phyloP scores from a whole-genome alignment of 768 basidiomycete species.

The Kwoniella sp. region DNA sequence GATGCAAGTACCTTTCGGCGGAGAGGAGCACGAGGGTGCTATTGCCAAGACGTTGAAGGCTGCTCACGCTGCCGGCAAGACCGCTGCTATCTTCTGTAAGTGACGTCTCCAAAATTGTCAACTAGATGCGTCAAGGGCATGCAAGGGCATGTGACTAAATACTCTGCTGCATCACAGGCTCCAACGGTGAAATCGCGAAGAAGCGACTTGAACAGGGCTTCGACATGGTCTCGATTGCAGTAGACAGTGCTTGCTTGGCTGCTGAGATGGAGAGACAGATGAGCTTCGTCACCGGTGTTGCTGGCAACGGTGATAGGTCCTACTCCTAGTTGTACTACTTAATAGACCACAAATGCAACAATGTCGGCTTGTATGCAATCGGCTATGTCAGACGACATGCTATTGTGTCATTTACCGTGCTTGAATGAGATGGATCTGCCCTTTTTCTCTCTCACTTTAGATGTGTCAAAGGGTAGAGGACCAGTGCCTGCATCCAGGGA shows the following conservation, averaged over 20 bases:
- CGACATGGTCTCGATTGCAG: constrained; percentile 50
- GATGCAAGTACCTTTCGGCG: constrained; percentile 48
- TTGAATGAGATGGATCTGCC: too few species aligned
- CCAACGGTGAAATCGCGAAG: constrained; percentile 41
- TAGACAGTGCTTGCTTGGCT: constrained; percentile 21
- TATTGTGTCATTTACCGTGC: too few species aligned
- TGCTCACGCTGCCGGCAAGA: constrained; percentile 53
- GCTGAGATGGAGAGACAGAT: constrained; percentile 27
- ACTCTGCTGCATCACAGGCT: too few species aligned
- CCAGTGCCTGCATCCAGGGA: too few species aligned
- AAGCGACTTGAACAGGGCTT: constrained; percentile 48
- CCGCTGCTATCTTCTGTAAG: constrained; percentile 55
- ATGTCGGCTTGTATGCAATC: too few species aligned
- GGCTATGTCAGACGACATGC: too few species aligned
- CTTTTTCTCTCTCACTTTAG: too few species aligned
- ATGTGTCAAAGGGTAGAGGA: too few species aligned
- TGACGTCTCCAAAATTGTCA: too few species aligned
- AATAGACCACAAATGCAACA: too few species aligned
- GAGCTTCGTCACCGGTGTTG: constrained; percentile 21
- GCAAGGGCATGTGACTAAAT: too few species aligned
- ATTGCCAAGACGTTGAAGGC: constrained; percentile 52
- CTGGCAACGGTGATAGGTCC: constrained; percentile 14
- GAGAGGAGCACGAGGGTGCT: constrained; percentile 53
- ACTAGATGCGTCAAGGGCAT: too few species aligned
- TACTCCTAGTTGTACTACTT: constrained; percentile 15